These are phyloP conservation scores for Lachnellula willkommii DNA, from an alignment of 2,329 filamentous ascomycete species.

Conservation along the genomic window DNA sequence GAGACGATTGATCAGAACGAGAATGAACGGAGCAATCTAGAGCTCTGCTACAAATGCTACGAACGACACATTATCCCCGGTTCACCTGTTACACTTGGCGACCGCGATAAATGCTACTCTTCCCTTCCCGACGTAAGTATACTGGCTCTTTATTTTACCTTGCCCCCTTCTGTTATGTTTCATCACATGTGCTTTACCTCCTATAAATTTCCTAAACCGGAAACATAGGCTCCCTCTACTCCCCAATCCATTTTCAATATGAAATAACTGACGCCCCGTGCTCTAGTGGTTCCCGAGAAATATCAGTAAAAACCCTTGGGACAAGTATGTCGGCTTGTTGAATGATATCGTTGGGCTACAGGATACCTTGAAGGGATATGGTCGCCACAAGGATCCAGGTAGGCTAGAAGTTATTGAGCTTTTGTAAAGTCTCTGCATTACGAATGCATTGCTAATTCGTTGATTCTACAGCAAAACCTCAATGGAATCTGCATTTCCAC, in stretches of 20 bases:
- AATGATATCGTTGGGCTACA: conserved; percentile 15
- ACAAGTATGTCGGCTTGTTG: conserved; percentile 11
- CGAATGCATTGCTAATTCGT: neutral
- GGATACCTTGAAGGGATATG: conserved; percentile 13
- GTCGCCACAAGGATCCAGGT: conserved; percentile 1
- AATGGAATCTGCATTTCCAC: conserved; percentile 25
- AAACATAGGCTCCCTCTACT: too few species aligned
- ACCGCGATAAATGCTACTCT: conserved; percentile 24
- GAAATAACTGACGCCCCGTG: too few species aligned
- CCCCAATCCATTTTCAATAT: too few species aligned
- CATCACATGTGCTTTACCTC: too few species aligned
- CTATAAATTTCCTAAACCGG: too few species aligned
- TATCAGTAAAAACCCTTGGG: conserved; percentile 17
- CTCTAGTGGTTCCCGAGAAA: conserved; percentile 24
- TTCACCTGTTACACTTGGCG: conserved; percentile 16
- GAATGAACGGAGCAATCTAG: conserved; percentile 5
- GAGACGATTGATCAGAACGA: conserved; percentile 6
- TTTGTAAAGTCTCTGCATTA: neutral
- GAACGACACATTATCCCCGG: conserved; percentile 24
- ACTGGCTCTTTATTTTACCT: too few species aligned
- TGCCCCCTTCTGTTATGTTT: too few species aligned
- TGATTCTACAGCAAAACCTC: neutral
- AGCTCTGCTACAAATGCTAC: conserved; percentile 24
- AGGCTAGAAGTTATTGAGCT: neutral
- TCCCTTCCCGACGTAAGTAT: conserved; percentile 18